Evolutionary conservation across 2,329 filamentous ascomycete genomes (phyloP).

Genomic region (Dactylella cylindrospora): DNA sequence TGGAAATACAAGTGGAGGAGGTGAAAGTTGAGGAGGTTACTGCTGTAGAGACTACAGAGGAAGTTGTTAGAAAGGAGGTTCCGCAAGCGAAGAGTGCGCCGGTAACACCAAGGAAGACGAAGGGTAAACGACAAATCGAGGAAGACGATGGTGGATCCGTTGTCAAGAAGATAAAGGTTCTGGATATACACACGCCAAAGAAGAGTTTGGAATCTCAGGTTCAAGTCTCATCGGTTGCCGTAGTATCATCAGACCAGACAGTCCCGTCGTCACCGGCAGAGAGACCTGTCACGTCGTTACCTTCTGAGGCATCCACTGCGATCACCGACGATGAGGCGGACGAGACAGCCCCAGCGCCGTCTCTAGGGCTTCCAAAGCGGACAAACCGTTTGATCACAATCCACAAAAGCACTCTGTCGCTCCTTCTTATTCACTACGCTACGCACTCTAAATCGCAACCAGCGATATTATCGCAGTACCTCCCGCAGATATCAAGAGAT

Average conservation of each 20-base stretch:
- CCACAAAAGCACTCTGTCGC: constrained; percentile 20
- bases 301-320: constrained; percentile 11
- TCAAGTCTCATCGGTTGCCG: neutral
- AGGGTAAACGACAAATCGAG: constrained; percentile 22
- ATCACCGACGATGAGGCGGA: neutral
- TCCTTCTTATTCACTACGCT: constrained; percentile 31
- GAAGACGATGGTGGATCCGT: constrained; percentile 17
- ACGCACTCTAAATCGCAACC: constrained; percentile 18
- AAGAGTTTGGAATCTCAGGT: too few relatives aligned
- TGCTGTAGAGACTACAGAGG: constrained; percentile 3
- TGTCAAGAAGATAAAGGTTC: constrained; percentile 11
- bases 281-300: neutral
- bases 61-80: neutral
- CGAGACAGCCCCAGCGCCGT: neutral
- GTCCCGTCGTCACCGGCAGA: neutral
- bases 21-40: constrained; percentile 6
- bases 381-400: constrained; percentile 22
- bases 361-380: constrained; percentile 15
- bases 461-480: constrained; percentile 23
- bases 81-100: constrained; percentile 7
- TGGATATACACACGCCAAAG: too few relatives aligned
- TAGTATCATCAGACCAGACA: neutral
- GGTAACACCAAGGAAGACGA: constrained; percentile 24
- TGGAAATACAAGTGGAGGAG: neutral
- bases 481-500: constrained; percentile 25